Evolutionary conservation across 805 yeast species (phyloP).

Genomic region (Wickerhamomyces xylosicus): DNA sequence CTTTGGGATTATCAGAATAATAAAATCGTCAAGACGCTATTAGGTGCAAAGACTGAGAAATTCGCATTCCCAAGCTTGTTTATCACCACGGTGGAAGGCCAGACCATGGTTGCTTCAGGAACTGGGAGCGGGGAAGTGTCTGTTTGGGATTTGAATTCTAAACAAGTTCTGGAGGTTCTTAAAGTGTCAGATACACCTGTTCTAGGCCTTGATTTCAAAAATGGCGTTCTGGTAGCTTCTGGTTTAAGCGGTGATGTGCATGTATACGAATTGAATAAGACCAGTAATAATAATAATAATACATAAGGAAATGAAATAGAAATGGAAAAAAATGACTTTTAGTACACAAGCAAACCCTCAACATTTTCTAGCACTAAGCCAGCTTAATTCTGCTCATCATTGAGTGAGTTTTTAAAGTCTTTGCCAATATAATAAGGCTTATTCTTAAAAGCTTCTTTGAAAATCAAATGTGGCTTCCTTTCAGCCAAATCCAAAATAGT

Average conservation of each 20-base stretch:
- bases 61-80: constrained; percentile 45
- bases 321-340: no score
- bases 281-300: no score
- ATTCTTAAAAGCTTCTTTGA: constrained; percentile 29
- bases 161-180: constrained; percentile 26
- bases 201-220: constrained; percentile 9
- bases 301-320: no score
- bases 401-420: no score
- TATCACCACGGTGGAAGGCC: constrained; percentile 25
- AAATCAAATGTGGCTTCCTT: constrained; percentile 63
- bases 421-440: constrained; percentile 5
- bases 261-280: no score
- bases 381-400: no score
- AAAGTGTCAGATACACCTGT: constrained; percentile 8
- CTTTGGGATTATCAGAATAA: constrained; percentile 85
- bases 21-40: constrained; percentile 66
- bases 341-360: no score
- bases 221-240: constrained; percentile 4
- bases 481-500: constrained; percentile 69
- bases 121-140: constrained; percentile 43
- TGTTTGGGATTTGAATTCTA: constrained; percentile 62
- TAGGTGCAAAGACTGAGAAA: constrained; percentile 29
- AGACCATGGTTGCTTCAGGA: constrained; percentile 44
- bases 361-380: no score
- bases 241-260: no score